Evolutionary conservation across 2,329 filamentous ascomycete species (phyloP), one percentile per base, ranked within the genome.

Genomic region (Emergomyces africanus): DNA sequence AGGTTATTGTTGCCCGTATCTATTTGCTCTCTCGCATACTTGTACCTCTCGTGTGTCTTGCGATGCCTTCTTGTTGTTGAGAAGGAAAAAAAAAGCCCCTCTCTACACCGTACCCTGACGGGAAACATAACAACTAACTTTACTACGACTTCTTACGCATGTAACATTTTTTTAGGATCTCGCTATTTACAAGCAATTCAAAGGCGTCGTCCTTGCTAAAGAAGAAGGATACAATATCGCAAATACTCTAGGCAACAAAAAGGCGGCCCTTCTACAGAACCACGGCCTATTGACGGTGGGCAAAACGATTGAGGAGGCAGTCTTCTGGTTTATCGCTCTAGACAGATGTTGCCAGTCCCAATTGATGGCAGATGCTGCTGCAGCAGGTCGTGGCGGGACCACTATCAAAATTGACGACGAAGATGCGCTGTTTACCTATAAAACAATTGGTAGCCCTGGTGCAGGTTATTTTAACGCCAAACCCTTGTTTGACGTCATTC

Each of bases 381-480:
- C 74, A 1, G 68, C 66, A 0, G 85, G 86, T 0, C 75, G 83
- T 2, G 87, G 86, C 1, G 79, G 79, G 0, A 72, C 79, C 68
- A 87, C 86, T 0, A 74, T 88, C 35, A 85, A 86, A 70, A 86
- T 90, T 65, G 75, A 79, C 9, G 81, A 87, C 0, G 82, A 83
- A 57, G 86, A 90, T 68, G 87, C 87, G 0, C 74, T 69, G 18
- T 87, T 81, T 66, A 90, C 87, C 0, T 84, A 82, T 66, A 82
- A 85, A 71, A 79, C 81, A 0, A 76, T 89, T 2, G 87, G 87
- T 0, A 80, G 76, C 0, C 77, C 80, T 18, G 67, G 70, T 39
- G 84, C 82, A 0, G 87, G 87, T 0, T 89, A 81, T 78, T 90
- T 90, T 68, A 83, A 79, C 65, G 87, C 84, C 5, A 85, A 84